phyloP scores from a whole-genome alignment of 2,329 filamentous ascomycete species.

The Xylariomycetidae sp. region DNA sequence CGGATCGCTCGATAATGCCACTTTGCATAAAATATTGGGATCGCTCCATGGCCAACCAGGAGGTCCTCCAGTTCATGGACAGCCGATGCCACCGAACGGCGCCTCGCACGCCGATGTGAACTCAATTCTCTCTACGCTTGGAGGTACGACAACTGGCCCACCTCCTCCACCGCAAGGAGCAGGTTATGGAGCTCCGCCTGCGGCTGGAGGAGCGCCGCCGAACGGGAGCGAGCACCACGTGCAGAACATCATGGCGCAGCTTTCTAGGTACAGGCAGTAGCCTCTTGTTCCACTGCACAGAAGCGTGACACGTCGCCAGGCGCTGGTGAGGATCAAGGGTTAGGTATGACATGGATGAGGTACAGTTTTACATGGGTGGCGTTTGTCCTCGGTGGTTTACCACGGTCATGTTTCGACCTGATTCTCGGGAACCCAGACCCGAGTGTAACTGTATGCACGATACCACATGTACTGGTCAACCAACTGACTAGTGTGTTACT shows the following conservation, averaged over 20 bases:
- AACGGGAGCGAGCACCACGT: slow-evolving; percentile 47
- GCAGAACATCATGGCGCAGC: slow-evolving; percentile 68
- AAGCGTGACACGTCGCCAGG: no score
- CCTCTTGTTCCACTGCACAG: no score
- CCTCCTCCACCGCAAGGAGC: slow-evolving; percentile 13
- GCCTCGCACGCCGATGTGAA: slow-evolving; percentile 19
- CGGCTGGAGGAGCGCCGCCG: slow-evolving; percentile 16
- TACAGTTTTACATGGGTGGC: slow-evolving; percentile 1
- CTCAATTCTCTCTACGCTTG: slow-evolving; percentile 22
- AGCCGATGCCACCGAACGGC: slow-evolving; percentile 25
- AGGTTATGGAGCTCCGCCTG: slow-evolving; percentile 25
- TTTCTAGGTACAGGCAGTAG: slow-evolving; percentile 58
- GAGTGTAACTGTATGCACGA: no score
- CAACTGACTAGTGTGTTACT: no score
- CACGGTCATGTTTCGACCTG: no score
- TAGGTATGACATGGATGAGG: no score
- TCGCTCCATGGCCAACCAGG: slow-evolving; percentile 24
- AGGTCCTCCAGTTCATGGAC: slow-evolving; percentile 20
- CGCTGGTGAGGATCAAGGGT: no score
- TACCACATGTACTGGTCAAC: no score
- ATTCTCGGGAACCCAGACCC: no score
- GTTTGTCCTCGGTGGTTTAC: slow-evolving; percentile 1
- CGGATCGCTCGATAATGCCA: slow-evolving; percentile 25
- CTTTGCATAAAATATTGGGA: slow-evolving; percentile 29
- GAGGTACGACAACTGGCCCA: slow-evolving; percentile 18